phyloP scores from a whole-genome alignment of 352 stramenopile species.

The Phytophthora palmivora region DNA sequence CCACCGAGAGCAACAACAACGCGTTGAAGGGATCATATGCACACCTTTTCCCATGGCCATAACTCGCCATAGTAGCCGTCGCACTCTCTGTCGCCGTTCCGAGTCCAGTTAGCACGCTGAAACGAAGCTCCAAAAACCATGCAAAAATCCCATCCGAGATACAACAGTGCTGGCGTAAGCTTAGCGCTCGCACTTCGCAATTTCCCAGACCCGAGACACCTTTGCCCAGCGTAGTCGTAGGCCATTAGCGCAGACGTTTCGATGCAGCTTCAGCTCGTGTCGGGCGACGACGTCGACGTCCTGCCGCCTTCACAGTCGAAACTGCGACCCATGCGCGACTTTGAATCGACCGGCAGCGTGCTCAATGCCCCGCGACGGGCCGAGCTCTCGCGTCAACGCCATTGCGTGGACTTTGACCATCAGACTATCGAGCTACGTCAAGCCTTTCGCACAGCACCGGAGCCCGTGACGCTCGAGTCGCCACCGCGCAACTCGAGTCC shows the following conservation, averaged over 20 bases:
- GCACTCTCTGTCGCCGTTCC: constrained; percentile 28
- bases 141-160: constrained; percentile 43
- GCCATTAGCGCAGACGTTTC: too few relatives aligned
- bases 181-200: constrained; percentile 41
- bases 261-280: constrained; percentile 45
- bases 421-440: constrained; percentile 55
- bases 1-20: constrained; percentile 14
- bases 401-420: constrained; percentile 58
- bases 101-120: constrained; percentile 35
- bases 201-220: constrained; percentile 21
- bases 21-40: constrained; percentile 26
- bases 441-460: constrained; percentile 63
- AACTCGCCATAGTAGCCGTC: constrained; percentile 17
- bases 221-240: too few relatives aligned
- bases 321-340: constrained; percentile 39
- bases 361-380: constrained; percentile 49
- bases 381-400: constrained; percentile 57
- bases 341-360: constrained; percentile 52
- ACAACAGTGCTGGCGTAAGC: constrained; percentile 45
- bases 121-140: constrained; percentile 48
- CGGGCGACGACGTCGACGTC: constrained; percentile 26
- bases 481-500: constrained; percentile 32
- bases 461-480: constrained; percentile 47
- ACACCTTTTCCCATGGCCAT: constrained; percentile 2
- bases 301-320: constrained; percentile 19